A percentile compares a stretch with the other conserved stretches of the same genome.
These are phyloP conservation scores for Rutstroemia sp. DNA, from an alignment of 2,329 filamentous ascomycete species.

Conservation along the genomic window DNA sequence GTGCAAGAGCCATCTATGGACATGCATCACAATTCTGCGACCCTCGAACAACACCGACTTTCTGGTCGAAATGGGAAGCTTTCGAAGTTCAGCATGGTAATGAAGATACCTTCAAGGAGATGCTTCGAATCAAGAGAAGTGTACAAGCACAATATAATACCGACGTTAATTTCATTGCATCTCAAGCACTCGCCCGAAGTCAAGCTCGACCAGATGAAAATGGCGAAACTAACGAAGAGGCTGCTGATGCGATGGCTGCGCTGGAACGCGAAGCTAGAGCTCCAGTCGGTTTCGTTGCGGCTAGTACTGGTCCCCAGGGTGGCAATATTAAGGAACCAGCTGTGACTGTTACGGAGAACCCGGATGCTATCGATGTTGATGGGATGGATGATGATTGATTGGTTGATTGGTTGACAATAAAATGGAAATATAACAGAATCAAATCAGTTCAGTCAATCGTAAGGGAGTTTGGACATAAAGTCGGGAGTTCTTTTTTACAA, in stretches of 20 bases:
- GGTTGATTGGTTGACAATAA: background rate
- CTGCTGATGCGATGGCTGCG: conserved; percentile 78
- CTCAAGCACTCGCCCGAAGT: conserved; percentile 79
- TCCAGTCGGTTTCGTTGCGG: conserved; percentile 84
- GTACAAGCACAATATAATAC: conserved; percentile 98
- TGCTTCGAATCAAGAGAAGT: conserved; percentile 94
- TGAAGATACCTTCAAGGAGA: conserved; percentile 98
- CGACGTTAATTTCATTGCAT: conserved; percentile 97
- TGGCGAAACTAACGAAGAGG: conserved; percentile 37
- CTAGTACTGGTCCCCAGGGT: conserved; percentile 65
- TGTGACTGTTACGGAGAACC: conserved; percentile 52
- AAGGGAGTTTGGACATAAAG: conserved; percentile 5
- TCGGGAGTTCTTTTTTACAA: background rate
- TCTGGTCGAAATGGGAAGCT: conserved; percentile 95
- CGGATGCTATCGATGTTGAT: conserved; percentile 72
- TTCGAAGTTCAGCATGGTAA: conserved; percentile 98
- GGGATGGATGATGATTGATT: conserved; percentile 41
- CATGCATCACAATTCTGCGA: conserved; percentile 98
- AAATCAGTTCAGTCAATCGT: background rate
- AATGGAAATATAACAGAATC: background rate
- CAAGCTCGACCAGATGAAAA: conserved; percentile 48
- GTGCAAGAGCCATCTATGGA: conserved; percentile 89
- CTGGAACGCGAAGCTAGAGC: conserved; percentile 84
- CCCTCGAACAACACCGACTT: conserved; percentile 78
- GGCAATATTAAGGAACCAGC: conserved; percentile 41